Percentiles rank a stretch among this genome's conserved stretches.
Evolutionary conservation across 2,329 filamentous ascomycete species (phyloP).

Genomic region (Cladosporium cucumerinum): DNA sequence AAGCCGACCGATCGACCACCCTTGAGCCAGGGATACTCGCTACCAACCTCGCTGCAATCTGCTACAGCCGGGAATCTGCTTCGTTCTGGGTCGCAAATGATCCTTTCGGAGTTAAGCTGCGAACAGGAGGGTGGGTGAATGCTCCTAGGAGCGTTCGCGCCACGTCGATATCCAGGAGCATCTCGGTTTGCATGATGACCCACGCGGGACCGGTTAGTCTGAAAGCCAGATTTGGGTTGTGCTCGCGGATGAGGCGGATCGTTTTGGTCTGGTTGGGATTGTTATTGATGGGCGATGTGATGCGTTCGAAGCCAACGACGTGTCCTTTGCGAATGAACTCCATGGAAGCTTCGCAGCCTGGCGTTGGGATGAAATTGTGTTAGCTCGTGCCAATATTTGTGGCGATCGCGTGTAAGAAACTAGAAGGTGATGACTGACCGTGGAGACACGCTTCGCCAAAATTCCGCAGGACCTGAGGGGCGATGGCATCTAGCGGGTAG

Average conservation of each 20-base stretch:
- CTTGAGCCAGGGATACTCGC: not conserved
- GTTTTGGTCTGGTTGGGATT: conserved; percentile 5
- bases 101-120: not conserved
- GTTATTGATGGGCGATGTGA: conserved; percentile 14
- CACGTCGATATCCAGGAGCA: not conserved
- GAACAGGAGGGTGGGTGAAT: not conserved
- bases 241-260: not conserved
- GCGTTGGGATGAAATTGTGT: not conserved
- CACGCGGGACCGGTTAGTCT: conserved; percentile 12
- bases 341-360: not conserved
- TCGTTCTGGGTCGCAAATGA: not conserved
- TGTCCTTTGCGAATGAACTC: not conserved
- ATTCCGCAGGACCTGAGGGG: not conserved
- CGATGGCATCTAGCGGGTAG: not conserved
- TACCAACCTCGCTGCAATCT: not conserved
- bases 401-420: not conserved
- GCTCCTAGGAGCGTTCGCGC: not conserved
- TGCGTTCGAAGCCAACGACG: not conserved
- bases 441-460: not conserved
- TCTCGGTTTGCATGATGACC: not conserved
- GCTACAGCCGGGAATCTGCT: not conserved
- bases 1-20: not conserved
- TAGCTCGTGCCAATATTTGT: not conserved
- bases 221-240: conserved; percentile 5
- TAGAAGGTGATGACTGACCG: not conserved